Base-by-base conservation (phyloP, 2,329 filamentous ascomycete genomes). In the Dothidotthia symphoricarpi region DNA sequence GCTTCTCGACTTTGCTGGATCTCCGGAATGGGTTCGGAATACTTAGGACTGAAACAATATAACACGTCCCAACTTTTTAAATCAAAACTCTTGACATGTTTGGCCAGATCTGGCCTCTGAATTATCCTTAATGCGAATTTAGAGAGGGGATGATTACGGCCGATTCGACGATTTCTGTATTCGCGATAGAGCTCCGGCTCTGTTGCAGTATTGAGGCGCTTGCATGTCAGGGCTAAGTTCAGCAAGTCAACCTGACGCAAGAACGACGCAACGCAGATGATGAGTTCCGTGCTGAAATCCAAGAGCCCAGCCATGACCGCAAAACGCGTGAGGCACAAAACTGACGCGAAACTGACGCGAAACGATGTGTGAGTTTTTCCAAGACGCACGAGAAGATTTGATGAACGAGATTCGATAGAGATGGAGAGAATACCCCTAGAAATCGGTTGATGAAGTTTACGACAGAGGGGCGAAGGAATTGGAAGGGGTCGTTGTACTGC, bases 131-230 rank as follows among this genome's bases (percentile, higher is more conserved):
- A 29, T 2, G 45, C 13, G n/a, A 47, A 47, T 26, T 25, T 27
- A 9, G 19, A 22, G 6, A 49, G 6, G 13, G 32, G 22, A n/a
- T 25, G 16, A n/a, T 14, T 27, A 15, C 26, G 14, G 5, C 19
- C 9, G 9, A 34, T 16, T 7, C 16, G 17, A 8, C 16, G 17
- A 14, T 49, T 43, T 6, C 17, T 34, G 29, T 44, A 49, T 15
- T 51, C 47, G 9, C 45, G 41, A 22, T 40, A 51, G 10, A 51
- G 39, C 24, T 47, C 45, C 10, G 45, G 28, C 28, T 53, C 39
- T 16, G 39, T 46, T 2, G 28, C 17, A 6, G 13, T 22, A 9
- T 36, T 35, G 6, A 55, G 28, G 17, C 28, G 29, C 28, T 43
- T 49, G 31, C 39, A 51, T 3, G 33, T 34, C 4, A 49, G 36